Percentiles rank a stretch among this genome's conserved stretches.
Evolutionary conservation across 495 filamentous ascomycete genomes (phyloP).

Genomic region (Aspergillus conjunctus): DNA sequence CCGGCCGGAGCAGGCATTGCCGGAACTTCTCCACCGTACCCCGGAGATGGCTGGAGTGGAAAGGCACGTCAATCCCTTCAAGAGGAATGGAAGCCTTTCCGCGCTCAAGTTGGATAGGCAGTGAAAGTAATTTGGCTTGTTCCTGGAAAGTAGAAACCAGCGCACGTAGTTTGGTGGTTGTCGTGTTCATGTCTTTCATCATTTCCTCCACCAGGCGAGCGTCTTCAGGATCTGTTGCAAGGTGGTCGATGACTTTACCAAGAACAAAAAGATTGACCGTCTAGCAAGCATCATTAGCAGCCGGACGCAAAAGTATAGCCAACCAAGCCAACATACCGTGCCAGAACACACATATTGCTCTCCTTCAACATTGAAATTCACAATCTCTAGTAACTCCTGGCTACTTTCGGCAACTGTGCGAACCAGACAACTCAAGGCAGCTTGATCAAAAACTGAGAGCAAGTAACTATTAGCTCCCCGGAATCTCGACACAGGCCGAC

Average conservation of each 20-base stretch:
- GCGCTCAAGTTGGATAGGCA: constrained; percentile 29
- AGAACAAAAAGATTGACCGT: constrained; percentile 25
- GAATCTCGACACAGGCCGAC: background rate
- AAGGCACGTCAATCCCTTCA: constrained; percentile 47
- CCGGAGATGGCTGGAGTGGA: constrained; percentile 41
- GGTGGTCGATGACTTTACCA: constrained; percentile 23
- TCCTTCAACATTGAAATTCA: constrained; percentile 43
- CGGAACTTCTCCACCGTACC: constrained; percentile 33
- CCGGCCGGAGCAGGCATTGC: constrained; percentile 32
- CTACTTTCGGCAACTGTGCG: constrained; percentile 26
- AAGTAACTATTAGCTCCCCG: background rate
- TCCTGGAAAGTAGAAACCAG: constrained; percentile 11
- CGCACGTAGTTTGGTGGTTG: background rate
- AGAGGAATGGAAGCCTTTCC: constrained; percentile 41
- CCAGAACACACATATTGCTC: constrained; percentile 51
- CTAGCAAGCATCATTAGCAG: constrained; percentile 13
- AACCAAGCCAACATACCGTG: constrained; percentile 25
- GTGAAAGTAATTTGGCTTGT: constrained; percentile 11
- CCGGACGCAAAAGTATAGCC: background rate
- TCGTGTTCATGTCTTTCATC: background rate
- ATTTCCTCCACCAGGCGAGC: constrained; percentile 6
- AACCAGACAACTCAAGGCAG: constrained; percentile 26
- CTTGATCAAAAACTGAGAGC: constrained; percentile 27
- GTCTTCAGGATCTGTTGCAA: constrained; percentile 14
- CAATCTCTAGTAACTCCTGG: constrained; percentile 39